Percentiles rank a stretch among this genome's conserved stretches.
Conservation (phyloP, 495 filamentous ascomycete species). For the Xylaria grammica region DNA sequence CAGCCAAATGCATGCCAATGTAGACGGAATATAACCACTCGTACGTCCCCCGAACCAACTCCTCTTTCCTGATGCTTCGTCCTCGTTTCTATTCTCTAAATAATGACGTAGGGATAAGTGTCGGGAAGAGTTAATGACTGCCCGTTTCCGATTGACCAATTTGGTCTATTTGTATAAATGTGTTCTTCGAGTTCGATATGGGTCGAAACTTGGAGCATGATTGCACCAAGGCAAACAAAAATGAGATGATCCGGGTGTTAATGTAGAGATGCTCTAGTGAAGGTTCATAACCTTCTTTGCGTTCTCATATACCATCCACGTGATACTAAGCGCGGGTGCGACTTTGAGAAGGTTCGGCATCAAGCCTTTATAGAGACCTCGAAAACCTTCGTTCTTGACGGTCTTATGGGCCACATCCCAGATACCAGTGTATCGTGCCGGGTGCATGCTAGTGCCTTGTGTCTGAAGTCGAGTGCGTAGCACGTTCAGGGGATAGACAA, state of each 20-base stretch:
- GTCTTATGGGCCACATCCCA: constrained; percentile 85
- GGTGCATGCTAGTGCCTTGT: constrained; percentile 91
- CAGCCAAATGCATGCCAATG: constrained; percentile 22
- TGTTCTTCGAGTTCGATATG: neutral
- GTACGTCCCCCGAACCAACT: neutral
- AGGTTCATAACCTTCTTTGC: constrained; percentile 79
- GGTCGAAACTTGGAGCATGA: neutral
- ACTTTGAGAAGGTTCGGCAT: constrained; percentile 98
- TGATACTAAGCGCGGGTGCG: constrained; percentile 93
- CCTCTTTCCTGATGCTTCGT: constrained; percentile 7
- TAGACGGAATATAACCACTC: constrained; percentile 17
- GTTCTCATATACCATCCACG: constrained; percentile 97
- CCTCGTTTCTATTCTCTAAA: constrained; percentile 22
- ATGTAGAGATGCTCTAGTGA: constrained; percentile 45
- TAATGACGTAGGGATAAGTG: constrained; percentile 5
- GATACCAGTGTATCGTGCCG: constrained; percentile 86
- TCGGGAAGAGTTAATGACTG: constrained; percentile 12
- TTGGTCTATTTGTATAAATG: constrained; percentile 2
- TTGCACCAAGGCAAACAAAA: neutral
- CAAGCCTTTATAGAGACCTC: constrained; percentile 91
- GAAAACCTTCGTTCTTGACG: constrained; percentile 77
- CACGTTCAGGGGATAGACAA: constrained; percentile 95
- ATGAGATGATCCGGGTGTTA: no score
- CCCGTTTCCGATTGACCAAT: neutral
- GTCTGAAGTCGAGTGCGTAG: constrained; percentile 92